Percentiles rank a stretch among this genome's conserved stretches.
These are phyloP conservation scores for Leucocoprinus leucothites DNA, from an alignment of 768 basidiomycete species.

Conservation along the genomic window DNA sequence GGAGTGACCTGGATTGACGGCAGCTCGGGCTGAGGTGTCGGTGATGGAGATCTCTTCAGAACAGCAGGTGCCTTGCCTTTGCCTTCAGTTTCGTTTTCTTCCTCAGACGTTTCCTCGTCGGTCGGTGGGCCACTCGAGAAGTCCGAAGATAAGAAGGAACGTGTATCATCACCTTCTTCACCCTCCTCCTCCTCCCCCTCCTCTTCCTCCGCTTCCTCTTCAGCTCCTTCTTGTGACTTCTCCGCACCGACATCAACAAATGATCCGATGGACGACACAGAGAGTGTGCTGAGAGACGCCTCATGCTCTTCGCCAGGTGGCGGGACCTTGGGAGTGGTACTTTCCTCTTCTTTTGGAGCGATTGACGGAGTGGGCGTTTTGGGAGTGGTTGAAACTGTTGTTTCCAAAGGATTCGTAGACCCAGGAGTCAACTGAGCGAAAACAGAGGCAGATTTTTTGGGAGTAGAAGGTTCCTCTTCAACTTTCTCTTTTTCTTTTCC, in stretches of 20 bases:
- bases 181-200: slow-evolving; percentile 21
- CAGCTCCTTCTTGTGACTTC: slow-evolving; percentile 18
- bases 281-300: slow-evolving; percentile 13
- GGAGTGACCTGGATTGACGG: slow-evolving; percentile 37
- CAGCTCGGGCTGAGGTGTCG: slow-evolving; percentile 55
- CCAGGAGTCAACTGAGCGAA: not conserved
- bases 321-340: not conserved
- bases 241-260: slow-evolving; percentile 22
- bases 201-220: slow-evolving; percentile 28
- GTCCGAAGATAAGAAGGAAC: slow-evolving; percentile 30
- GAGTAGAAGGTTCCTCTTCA: not conserved
- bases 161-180: slow-evolving; percentile 26
- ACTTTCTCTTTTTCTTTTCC: not conserved
- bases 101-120: slow-evolving; percentile 22
- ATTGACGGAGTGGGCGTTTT: slow-evolving; percentile 1
- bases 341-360: not conserved
- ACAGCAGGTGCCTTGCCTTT: slow-evolving; percentile 24
- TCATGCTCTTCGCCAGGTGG: slow-evolving; percentile 4
- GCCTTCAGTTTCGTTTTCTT: slow-evolving; percentile 16
- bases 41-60: slow-evolving; percentile 53
- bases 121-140: slow-evolving; percentile 31
- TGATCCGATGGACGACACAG: slow-evolving; percentile 21
- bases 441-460: slow-evolving; percentile 1
- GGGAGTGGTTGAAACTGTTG: not conserved
- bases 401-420: not conserved